phyloP scores from a whole-genome alignment of 2,329 filamentous ascomycete genomes.

The Rutstroemia sp. region DNA sequence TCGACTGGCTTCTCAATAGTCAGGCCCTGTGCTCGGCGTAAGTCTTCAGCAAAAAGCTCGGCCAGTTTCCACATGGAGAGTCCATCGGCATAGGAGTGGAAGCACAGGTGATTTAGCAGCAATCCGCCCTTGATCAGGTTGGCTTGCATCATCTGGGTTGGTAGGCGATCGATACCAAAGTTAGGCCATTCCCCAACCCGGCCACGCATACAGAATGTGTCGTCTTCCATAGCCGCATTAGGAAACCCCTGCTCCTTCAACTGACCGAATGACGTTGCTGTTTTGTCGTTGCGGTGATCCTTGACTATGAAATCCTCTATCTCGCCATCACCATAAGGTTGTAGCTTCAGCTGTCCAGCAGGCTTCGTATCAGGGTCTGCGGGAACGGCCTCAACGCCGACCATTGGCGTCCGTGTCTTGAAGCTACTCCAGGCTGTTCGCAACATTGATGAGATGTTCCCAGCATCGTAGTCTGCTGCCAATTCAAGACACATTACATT shows the following conservation, averaged over 20 bases:
- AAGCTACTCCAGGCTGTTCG: constrained; percentile 2
- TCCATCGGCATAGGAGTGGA: not conserved
- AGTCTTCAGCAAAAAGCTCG: constrained; percentile 1
- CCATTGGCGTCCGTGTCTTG: not conserved
- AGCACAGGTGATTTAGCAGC: not conserved
- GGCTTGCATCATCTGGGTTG: constrained; percentile 4
- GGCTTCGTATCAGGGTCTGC: constrained; percentile 1
- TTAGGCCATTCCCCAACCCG: constrained; percentile 1
- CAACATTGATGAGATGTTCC: constrained; percentile 2
- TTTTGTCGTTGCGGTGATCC: not conserved
- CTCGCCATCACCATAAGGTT: constrained; percentile 2
- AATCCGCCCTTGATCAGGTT: constrained; percentile 3
- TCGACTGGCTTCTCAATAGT: not conserved
- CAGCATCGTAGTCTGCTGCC: constrained; percentile 2
- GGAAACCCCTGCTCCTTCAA: not conserved
- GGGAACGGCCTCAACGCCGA: constrained; percentile 1
- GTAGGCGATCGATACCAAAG: constrained; percentile 1
- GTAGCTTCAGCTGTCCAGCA: not conserved
- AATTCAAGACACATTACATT: not conserved
- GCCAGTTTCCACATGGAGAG: not conserved
- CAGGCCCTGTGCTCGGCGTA: constrained; percentile 2
- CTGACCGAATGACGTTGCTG: not conserved
- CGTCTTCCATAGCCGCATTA: constrained; percentile 2
- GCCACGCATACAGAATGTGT: not conserved
- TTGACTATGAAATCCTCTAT: constrained; percentile 1